Base-by-base conservation (phyloP, 176 grass and related monocot species). In the Hyparrhenia diplandra region DNA sequence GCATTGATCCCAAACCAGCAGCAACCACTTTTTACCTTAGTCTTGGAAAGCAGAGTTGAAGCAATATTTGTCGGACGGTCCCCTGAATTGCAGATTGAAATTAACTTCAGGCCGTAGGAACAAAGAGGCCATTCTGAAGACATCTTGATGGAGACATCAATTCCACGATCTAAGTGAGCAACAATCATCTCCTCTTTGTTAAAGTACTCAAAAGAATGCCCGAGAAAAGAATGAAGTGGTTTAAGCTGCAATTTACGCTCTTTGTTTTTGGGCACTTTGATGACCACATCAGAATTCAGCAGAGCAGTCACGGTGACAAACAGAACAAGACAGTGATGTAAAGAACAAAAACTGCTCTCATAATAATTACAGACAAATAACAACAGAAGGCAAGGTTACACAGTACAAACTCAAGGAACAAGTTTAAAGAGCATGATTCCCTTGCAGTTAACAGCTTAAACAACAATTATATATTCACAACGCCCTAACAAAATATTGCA, bases 121-220 rank as follows among this genome's bases (percentile, higher is more conserved):
- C 92, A 89, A 37, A 98, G 67, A 62, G 95, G 95, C 95, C 92
- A 98, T 28, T 89, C 87, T 55, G 49, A 81, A 75, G 81, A 58
- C 80, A 89, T 90, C 87, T 95, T 88, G 37, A 98, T 91, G 78
- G 82, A 98, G 62, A 88, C 84, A 89, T 93, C 95, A 59, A 98
- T 79, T 11, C 90, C 95, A 45, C 92, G 84, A 52, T 85, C 92
- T 76, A 98, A 62, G 79, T 93, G 95, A 79, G 87, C 88, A 76
- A 85, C 79, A 20, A 98, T 71, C 52, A 74, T 84, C 67, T 89
- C 87, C 79, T 95, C 90, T 81, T 81, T 89, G 65, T 93, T 88
- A 2, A 78, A 84, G 78, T 95, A 95, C 72, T 93, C 88, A 84
- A 95, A 98, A 46, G 92, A 92, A 74, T 93, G 92, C 73, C 95